Conservation (phyloP, 371 early-diverging fungal species). For the Apophysomyces sp. region DNA sequence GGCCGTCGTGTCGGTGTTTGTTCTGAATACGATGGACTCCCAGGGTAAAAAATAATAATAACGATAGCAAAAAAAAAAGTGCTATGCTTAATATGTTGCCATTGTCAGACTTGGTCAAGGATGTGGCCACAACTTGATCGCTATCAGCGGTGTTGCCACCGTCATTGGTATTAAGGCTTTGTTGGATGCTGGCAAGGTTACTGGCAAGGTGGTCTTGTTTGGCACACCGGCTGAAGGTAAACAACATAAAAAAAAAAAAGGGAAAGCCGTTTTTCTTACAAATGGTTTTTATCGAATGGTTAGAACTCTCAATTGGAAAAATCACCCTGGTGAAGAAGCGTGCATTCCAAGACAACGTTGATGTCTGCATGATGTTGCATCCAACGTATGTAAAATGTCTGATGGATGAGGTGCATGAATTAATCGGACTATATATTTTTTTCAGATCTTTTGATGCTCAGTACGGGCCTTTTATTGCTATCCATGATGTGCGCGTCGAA, state of each 20-base stretch:
- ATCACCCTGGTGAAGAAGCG: conserved; percentile 59
- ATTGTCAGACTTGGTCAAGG: conserved; percentile 43
- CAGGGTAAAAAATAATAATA: conserved; percentile 29
- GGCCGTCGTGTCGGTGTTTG: conserved; percentile 48
- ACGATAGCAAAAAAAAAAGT: not conserved
- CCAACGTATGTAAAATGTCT: conserved; percentile 46
- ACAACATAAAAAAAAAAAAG: not conserved
- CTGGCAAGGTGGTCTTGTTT: conserved; percentile 62
- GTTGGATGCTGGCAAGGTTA: conserved; percentile 44
- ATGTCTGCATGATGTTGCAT: conserved; percentile 75
- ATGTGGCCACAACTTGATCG: conserved; percentile 65
- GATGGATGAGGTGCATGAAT: not conserved
- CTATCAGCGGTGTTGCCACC: conserved; percentile 62
- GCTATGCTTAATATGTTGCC: not conserved
- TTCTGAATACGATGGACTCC: conserved; percentile 65
- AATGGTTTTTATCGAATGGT: too few species aligned
- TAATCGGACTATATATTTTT: not conserved
- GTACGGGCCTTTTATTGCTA: conserved; percentile 31
- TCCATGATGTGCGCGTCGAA: conserved; percentile 41
- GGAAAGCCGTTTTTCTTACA: not conserved
- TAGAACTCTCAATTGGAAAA: conserved; percentile 64
- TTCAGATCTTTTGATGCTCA: conserved; percentile 18
- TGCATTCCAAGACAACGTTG: conserved; percentile 57
- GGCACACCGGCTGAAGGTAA: conserved; percentile 73
- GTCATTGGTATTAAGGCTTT: conserved; percentile 53